phyloP scores from a whole-genome alignment of 257 asterid genomes.

The Primulina eburnea region DNA sequence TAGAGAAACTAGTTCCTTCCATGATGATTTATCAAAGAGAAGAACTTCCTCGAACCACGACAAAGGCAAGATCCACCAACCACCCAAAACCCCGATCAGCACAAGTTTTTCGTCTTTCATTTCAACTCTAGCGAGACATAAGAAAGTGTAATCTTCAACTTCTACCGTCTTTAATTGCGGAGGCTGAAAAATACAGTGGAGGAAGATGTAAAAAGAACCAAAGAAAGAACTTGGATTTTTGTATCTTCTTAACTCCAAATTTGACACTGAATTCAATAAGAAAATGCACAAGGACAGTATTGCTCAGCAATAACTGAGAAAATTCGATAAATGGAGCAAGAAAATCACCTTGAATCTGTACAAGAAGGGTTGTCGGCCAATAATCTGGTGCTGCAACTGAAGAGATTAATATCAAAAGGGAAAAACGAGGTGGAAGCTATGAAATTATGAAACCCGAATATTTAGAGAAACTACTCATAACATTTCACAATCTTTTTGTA shows the following conservation, averaged over 20 bases:
- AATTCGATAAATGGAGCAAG: not conserved
- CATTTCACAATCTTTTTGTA: not conserved
- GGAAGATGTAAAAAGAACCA: not conserved
- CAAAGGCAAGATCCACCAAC: constrained; percentile 43
- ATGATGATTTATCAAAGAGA: constrained; percentile 22
- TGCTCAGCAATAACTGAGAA: not conserved
- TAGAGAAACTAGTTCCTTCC: constrained; percentile 15
- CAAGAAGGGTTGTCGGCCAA: constrained; percentile 32
- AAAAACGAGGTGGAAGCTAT: not conserved
- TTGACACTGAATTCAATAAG: not conserved
- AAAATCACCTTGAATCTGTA: constrained; percentile 38
- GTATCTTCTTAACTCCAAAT: not conserved
- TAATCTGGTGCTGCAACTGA: constrained; percentile 37
- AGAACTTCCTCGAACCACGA: constrained; percentile 21
- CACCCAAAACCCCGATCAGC: constrained; percentile 39
- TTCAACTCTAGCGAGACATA: constrained; percentile 32
- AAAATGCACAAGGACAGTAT: not conserved
- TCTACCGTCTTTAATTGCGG: constrained; percentile 27
- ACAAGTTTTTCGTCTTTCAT: constrained; percentile 28
- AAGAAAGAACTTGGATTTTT: too few relatives aligned
- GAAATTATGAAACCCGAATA: not conserved
- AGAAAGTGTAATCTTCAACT: constrained; percentile 29
- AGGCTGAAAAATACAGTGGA: constrained; percentile 18
- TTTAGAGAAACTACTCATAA: not conserved
- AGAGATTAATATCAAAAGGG: constrained; percentile 17